Evolutionary conservation across 306 rosid species (phyloP).

Genomic region (cucumber (Cucumis sativus)): DNA sequence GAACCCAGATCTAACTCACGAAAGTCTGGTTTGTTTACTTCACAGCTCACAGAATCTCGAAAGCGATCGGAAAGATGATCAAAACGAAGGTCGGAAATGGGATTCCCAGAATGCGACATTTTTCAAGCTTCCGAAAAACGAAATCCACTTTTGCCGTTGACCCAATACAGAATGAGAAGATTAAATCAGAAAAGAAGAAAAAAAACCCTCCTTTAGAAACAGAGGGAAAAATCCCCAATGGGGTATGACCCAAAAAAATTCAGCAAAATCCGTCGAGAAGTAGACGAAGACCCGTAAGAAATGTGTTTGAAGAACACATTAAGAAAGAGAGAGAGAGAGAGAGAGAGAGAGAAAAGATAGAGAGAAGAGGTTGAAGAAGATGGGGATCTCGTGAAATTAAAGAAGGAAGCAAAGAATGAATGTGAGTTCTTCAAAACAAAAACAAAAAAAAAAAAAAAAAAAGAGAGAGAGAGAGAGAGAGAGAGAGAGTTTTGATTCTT

Average conservation of each 20-base stretch:
- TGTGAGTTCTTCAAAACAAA: conserved; percentile 27
- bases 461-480: not conserved
- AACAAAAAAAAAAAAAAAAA: not conserved
- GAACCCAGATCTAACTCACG: conserved; percentile 92
- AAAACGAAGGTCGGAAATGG: conserved; percentile 33
- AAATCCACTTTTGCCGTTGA: not conserved
- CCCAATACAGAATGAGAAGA: not conserved
- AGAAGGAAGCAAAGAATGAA: conserved; percentile 86
- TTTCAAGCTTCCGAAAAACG: not conserved
- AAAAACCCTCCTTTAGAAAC: not conserved
- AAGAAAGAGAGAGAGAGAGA: conserved; percentile 6
- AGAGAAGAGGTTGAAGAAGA: conserved; percentile 19
- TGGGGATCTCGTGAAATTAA: conserved; percentile 92
- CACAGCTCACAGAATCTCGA: conserved; percentile 44
- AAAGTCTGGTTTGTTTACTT: conserved; percentile 71
- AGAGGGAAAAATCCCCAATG: not conserved
- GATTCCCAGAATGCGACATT: conserved; percentile 76
- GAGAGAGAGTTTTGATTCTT: conserved; percentile 6
- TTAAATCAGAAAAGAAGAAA: not conserved
- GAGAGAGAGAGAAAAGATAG: not conserved
- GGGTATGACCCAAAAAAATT: not conserved
- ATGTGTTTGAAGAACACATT: conserved; percentile 25
- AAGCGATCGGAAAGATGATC: conserved; percentile 42
- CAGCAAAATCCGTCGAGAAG: conserved; percentile 29
- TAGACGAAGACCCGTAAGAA: conserved; percentile 11